A percentile compares a stretch with the other conserved stretches of the same genome.
These are phyloP conservation scores for Magnusiomyces paraingens DNA, from an alignment of 1,139 yeast genomes.

Conservation along the genomic window DNA sequence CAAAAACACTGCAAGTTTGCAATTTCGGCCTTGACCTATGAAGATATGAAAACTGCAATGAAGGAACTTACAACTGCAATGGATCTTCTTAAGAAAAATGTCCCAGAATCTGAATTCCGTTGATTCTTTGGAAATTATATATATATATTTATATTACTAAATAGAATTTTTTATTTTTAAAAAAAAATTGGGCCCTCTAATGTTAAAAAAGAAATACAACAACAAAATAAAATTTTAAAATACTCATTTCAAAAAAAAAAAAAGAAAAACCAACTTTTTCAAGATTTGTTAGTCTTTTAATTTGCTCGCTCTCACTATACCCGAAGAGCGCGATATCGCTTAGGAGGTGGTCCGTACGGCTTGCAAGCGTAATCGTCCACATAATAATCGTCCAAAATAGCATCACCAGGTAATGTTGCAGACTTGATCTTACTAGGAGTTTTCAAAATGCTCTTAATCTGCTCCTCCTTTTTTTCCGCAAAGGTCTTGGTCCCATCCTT, in stretches of 20 bases:
- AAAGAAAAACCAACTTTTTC: no score
- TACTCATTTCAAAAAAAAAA: no score
- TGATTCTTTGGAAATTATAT: not conserved
- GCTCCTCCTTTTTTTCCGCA: not conserved
- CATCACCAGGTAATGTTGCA: no score
- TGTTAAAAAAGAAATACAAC: no score
- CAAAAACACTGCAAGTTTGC: constrained; percentile 90
- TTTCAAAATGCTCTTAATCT: not conserved
- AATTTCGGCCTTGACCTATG: constrained; percentile 88
- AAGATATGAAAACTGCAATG: constrained; percentile 77
- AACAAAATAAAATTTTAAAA: no score
- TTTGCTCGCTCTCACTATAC: constrained; percentile 13
- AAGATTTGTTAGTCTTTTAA: no score
- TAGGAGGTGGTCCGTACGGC: constrained; percentile 31
- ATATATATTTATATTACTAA: no score
- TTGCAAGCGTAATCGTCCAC: constrained; percentile 27
- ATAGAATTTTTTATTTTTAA: no score
- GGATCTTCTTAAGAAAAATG: constrained; percentile 24
- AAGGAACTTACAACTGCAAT: constrained; percentile 65
- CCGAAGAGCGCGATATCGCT: constrained; percentile 27
- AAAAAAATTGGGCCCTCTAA: no score
- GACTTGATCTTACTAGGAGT: not conserved
- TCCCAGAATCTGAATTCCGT: not conserved
- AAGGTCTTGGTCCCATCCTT: not conserved
- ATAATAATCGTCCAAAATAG: constrained; percentile 12